These are phyloP conservation scores for Botrytis fragariae DNA, from an alignment of 2,329 filamentous ascomycete genomes.

Conservation along the genomic window DNA sequence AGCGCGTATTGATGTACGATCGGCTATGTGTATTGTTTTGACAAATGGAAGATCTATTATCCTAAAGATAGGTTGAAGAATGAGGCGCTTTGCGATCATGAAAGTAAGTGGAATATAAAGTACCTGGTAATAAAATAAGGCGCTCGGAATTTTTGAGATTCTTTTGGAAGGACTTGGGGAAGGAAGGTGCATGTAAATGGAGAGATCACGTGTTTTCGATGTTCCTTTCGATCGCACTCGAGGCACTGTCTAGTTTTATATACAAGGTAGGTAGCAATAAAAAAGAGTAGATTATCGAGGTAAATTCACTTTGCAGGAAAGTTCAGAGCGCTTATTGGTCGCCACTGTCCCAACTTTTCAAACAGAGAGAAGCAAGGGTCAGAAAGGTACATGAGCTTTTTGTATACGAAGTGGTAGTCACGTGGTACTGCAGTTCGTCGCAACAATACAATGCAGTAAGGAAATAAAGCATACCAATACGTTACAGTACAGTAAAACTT, in stretches of 20 bases:
- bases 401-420: neutral
- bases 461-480: neutral
- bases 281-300: neutral
- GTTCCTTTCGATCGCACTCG: neutral
- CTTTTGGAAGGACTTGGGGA: neutral
- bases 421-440: neutral
- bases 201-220: neutral
- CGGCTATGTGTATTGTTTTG: conserved; percentile 18
- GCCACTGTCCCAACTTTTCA: neutral
- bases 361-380: conserved; percentile 8
- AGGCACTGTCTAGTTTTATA: neutral
- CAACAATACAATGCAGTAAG: neutral
- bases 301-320: neutral
- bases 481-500: neutral
- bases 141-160: neutral
- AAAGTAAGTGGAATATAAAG: conserved; percentile 20
- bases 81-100: conserved; percentile 30
- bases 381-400: neutral
- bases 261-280: neutral
- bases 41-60: conserved; percentile 32
- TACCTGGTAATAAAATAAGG: neutral
- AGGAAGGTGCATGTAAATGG: neutral
- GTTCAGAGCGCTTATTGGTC: neutral
- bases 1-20: conserved; percentile 31
- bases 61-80: conserved; percentile 27